phyloP scores from a whole-genome alignment of 2,329 filamentous ascomycete species.

The Alternaria solani region DNA sequence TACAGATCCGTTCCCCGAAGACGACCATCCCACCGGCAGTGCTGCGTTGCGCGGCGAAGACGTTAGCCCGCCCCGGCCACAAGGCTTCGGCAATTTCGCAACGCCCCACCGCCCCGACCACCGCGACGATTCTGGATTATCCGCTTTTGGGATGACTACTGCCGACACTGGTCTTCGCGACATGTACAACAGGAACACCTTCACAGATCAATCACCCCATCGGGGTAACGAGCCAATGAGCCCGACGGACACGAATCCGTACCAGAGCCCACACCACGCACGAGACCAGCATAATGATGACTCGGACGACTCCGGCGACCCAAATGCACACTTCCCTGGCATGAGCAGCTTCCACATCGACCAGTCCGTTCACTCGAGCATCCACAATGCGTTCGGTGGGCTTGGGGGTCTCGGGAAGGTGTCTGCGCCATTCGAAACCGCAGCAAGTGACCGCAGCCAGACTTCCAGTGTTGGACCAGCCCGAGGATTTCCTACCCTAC shows the following conservation, averaged over 20 bases:
- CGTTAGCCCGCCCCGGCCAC: conserved; percentile 62
- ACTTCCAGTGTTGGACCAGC: conserved; percentile 83
- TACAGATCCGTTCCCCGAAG: conserved; percentile 77
- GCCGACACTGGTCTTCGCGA: conserved; percentile 66
- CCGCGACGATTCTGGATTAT: conserved; percentile 67
- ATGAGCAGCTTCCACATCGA: conserved; percentile 63
- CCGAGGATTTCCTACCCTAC: conserved; percentile 72
- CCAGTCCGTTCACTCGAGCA: conserved; percentile 51
- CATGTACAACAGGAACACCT: conserved; percentile 65
- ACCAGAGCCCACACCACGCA: conserved; percentile 85
- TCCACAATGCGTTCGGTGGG: conserved; percentile 63
- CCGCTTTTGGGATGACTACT: conserved; percentile 67
- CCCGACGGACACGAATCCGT: conserved; percentile 95
- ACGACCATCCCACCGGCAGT: conserved; percentile 70
- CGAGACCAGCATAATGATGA: conserved; percentile 70
- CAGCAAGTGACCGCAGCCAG: conserved; percentile 88
- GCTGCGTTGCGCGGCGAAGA: conserved; percentile 81
- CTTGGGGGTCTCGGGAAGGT: conserved; percentile 60
- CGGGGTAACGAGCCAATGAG: conserved; percentile 76
- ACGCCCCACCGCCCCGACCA: conserved; percentile 56
- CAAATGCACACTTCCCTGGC: conserved; percentile 60
- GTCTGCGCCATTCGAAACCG: conserved; percentile 57
- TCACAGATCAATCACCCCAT: conserved; percentile 64
- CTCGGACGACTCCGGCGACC: conserved; percentile 62
- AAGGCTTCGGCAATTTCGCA: conserved; percentile 55